Conservation (phyloP, 2,329 filamentous ascomycete genomes). For the Cryphonectria japonica region DNA sequence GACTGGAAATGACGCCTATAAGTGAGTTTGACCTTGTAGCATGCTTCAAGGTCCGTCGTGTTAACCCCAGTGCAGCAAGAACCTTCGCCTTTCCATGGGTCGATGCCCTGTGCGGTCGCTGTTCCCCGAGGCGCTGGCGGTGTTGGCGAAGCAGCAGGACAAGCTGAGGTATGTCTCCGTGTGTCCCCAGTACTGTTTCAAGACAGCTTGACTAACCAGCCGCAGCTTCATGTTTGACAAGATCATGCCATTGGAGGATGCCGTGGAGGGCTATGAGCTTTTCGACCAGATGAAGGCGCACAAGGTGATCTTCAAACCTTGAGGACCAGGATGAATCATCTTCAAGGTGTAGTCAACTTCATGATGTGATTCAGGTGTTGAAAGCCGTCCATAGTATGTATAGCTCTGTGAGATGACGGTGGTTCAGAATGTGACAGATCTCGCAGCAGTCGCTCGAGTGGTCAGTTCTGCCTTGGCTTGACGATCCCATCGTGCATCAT, state of each 20-base stretch:
- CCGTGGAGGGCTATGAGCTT: conserved; percentile 69
- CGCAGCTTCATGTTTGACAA: conserved; percentile 76
- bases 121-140: conserved; percentile 65
- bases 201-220: neutral
- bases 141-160: conserved; percentile 69
- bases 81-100: conserved; percentile 74
- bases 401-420: neutral
- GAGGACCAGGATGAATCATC: conserved; percentile 21
- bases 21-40: conserved; percentile 41
- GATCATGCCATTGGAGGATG: conserved; percentile 70
- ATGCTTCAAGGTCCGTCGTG: conserved; percentile 15
- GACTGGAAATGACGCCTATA: conserved; percentile 65
- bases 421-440: neutral
- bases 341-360: neutral
- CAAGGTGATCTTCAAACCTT: conserved; percentile 71
- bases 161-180: conserved; percentile 62
- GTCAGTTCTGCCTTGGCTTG: conserved; percentile 80
- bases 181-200: conserved; percentile 16
- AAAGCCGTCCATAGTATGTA: neutral
- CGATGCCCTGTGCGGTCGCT: conserved; percentile 75
- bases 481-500: conserved; percentile 85
- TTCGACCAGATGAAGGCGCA: conserved; percentile 76
- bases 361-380: neutral
- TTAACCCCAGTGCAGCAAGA: conserved; percentile 58
- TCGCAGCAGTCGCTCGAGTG: neutral